Conservation (phyloP, 2,329 filamentous ascomycete species). For the Calonectria pauciramosa region DNA sequence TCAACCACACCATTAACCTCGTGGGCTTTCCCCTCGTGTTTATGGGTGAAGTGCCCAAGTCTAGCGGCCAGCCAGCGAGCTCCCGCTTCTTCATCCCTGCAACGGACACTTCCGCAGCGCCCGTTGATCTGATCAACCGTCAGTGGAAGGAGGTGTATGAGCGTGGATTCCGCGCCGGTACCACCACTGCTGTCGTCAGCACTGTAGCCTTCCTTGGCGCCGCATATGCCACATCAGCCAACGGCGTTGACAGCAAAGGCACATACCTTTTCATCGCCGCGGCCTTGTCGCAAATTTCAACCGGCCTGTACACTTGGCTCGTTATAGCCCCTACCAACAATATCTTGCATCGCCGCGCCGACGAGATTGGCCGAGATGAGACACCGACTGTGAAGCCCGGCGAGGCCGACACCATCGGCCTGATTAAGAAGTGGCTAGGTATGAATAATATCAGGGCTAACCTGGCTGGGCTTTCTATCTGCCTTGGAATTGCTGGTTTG, state of each 20-base stretch:
- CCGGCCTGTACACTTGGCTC: constrained; percentile 1
- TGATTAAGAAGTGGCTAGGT: constrained; percentile 1
- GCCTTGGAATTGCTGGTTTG: neutral
- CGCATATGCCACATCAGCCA: neutral
- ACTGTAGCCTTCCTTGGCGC: neutral
- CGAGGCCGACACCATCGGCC: neutral
- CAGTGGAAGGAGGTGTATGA: constrained; percentile 7
- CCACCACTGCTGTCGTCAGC: neutral
- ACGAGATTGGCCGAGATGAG: neutral
- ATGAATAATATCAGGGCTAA: neutral
- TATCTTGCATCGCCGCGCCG: constrained; percentile 1
- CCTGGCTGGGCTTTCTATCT: neutral
- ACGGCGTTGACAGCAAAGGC: neutral
- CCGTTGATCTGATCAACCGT: neutral
- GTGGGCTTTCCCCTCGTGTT: neutral
- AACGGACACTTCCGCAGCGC: neutral
- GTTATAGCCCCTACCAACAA: neutral
- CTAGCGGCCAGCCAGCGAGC: neutral
- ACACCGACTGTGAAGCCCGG: neutral
- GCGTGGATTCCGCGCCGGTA: neutral
- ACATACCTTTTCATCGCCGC: constrained; percentile 1
- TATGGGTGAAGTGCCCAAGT: neutral
- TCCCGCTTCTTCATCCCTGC: constrained; percentile 1
- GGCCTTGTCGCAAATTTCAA: neutral
- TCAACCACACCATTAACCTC: neutral